phyloP scores from a whole-genome alignment of 2,329 filamentous ascomycete genomes.

The Cytospora mali region DNA sequence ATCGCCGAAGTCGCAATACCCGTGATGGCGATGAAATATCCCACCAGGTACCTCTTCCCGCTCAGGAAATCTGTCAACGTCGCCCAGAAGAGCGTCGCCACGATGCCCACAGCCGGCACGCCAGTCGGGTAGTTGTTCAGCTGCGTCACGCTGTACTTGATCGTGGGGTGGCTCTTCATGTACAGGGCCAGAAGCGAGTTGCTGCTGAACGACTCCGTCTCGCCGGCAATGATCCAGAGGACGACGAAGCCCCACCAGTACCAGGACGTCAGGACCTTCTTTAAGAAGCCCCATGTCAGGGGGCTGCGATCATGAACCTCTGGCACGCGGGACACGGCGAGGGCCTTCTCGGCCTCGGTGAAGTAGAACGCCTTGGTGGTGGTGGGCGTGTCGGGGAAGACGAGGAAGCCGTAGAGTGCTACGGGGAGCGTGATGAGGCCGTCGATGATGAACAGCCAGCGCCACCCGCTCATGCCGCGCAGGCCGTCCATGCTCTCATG shows the following conservation, averaged over 20 bases:
- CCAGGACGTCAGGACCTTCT: constrained; percentile 60
- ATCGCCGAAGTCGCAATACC: constrained; percentile 64
- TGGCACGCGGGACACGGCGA: constrained; percentile 46
- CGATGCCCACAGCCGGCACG: constrained; percentile 58
- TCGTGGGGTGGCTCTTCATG: constrained; percentile 50
- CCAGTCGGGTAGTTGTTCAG: constrained; percentile 61
- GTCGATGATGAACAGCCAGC: constrained; percentile 56
- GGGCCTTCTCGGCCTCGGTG: constrained; percentile 38
- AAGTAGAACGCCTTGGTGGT: constrained; percentile 54
- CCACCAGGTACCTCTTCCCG: constrained; percentile 66
- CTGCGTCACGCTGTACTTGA: constrained; percentile 49
- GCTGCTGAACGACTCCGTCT: constrained; percentile 70
- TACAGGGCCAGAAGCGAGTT: constrained; percentile 60
- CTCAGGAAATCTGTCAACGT: constrained; percentile 66
- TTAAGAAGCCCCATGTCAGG: constrained; percentile 53
- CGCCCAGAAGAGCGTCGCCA: constrained; percentile 69
- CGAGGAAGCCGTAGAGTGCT: constrained; percentile 55
- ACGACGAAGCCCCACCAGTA: constrained; percentile 68
- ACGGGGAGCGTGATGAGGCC: constrained; percentile 60
- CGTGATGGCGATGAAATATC: constrained; percentile 67
- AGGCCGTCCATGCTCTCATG: constrained; percentile 48
- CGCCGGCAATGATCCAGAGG: constrained; percentile 71
- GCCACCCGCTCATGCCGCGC: constrained; percentile 56
- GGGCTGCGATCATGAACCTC: constrained; percentile 44
- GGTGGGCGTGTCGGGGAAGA: constrained; percentile 56